A percentile compares a stretch with the other conserved stretches of the same genome.
Conservation (phyloP, 108 stramenopile genomes). For the Craspedostauros australis region DNA sequence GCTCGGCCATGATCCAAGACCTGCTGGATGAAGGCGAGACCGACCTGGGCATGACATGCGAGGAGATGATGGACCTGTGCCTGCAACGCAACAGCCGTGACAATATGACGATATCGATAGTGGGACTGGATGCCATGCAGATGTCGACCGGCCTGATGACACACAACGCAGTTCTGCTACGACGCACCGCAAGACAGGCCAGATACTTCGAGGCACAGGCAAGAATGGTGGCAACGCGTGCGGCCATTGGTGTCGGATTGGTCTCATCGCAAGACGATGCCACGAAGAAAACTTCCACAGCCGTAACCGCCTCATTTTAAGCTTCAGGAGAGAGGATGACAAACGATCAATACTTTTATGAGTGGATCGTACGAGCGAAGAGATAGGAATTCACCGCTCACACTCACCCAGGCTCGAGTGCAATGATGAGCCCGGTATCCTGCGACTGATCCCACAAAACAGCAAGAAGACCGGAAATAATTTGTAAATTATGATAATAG, state of each 20-base stretch:
- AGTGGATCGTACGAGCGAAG: no score
- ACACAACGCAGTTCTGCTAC: conserved; percentile 24
- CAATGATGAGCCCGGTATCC: no score
- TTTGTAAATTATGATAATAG: no score
- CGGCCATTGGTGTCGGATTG: conserved; percentile 19
- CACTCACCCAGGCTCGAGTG: no score
- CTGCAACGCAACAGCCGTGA: conserved; percentile 73
- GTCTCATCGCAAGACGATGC: no score
- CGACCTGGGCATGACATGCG: conserved; percentile 73
- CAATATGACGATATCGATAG: conserved; percentile 70
- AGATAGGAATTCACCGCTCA: no score
- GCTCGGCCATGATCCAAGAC: conserved; percentile 64
- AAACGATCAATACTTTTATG: no score
- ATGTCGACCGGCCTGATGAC: conserved; percentile 11
- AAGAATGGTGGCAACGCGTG: conserved; percentile 14
- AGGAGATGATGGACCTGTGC: conserved; percentile 71
- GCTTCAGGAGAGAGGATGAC: no score
- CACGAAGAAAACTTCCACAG: no score
- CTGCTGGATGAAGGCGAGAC: conserved; percentile 56
- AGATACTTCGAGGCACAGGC: conserved; percentile 12
- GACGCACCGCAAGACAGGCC: conserved; percentile 30
- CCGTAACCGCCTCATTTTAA: no score
- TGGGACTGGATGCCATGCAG: conserved; percentile 22
- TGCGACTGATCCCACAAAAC: no score
- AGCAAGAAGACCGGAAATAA: no score